Evolutionary conservation across 352 stramenopile genomes (phyloP), one percentile per base, ranked within the genome.

Genomic region (Globisporangium cylindrosporum): DNA sequence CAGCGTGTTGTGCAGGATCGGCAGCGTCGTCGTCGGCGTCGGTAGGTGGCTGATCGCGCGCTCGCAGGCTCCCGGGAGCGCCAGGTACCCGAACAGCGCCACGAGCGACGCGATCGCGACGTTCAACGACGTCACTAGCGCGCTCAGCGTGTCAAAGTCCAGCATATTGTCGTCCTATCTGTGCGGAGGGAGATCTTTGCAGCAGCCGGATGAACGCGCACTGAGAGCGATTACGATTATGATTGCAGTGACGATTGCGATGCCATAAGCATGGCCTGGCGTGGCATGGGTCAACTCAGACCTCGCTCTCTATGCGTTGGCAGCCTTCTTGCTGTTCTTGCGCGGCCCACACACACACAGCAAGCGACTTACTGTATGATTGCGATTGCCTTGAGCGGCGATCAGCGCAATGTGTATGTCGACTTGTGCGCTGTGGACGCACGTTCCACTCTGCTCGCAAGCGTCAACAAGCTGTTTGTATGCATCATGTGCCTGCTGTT

Each of bases 1-100:
- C 46, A 82, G 62, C 18, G 73, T 83, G 49, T 83, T 83, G n/a
- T 69, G 64, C 18, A 83, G 53, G 46, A 83, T 12, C n/a, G 73
- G 73, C 25, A 82, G 56, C 49, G 76, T 79, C 34, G 75, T 71
- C 53, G 57, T 12, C 4, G 70, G 73, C 0, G 59, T 25, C 41
- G 64, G 56, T 4, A 62, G 53, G 20, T 69, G 38, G 15, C 38
- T n/a, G 25, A 64, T 20, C 38, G 59, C 59, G 41, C 59, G 59
- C 29, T 64, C 59, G 36, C 25, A n/a, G 25, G 59, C 24, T 24
- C 43, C 48, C 22, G 41, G 59, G 68, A 56, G 62, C 59, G 36
- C 67, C 76, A 34, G 68, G 77, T 66, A 79, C 14, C 25, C 27
- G 14, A 59, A 27, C 15, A 59, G 27, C 54, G 27, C 54, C 54